Evolutionary conservation across 306 rosid genomes (phyloP).

Genomic region (Elaeagnus macrophylla): DNA sequence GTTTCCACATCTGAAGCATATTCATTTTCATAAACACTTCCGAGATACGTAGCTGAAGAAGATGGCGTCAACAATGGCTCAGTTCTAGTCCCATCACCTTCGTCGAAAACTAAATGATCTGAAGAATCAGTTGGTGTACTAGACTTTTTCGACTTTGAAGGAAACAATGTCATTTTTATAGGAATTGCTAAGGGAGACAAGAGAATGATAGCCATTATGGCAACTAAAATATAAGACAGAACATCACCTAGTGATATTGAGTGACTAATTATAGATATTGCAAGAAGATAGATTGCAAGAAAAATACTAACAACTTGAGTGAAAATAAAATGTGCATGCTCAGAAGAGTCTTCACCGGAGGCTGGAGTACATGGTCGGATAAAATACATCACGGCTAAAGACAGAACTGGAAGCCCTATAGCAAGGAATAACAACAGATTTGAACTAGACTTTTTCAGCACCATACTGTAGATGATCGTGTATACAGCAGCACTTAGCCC

Average conservation of each 20-base stretch:
- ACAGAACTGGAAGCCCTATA: slow-evolving; percentile 45
- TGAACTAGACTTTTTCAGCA: slow-evolving; percentile 43
- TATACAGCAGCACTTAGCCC: slow-evolving; percentile 79
- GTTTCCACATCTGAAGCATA: slow-evolving; percentile 52
- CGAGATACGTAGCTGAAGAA: slow-evolving; percentile 46
- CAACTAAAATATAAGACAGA: slow-evolving; percentile 43
- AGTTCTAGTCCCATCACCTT: slow-evolving; percentile 21
- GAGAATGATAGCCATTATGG: slow-evolving; percentile 53
- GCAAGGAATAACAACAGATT: slow-evolving; percentile 54
- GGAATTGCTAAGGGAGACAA: slow-evolving; percentile 70
- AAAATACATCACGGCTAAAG: slow-evolving; percentile 61
- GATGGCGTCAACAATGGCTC: slow-evolving; percentile 59
- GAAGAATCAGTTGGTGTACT: slow-evolving; percentile 34
- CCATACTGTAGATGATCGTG: slow-evolving; percentile 48
- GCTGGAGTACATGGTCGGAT: slow-evolving; percentile 70
- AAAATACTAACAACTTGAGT: slow-evolving; percentile 62
- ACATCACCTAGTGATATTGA: slow-evolving; percentile 32
- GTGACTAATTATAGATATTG: slow-evolving; percentile 29
- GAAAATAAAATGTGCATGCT: slow-evolving; percentile 54
- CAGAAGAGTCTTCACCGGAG: slow-evolving; percentile 76
- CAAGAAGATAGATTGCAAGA: slow-evolving; percentile 57
- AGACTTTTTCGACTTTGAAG: slow-evolving; percentile 22
- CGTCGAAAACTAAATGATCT: slow-evolving; percentile 24
- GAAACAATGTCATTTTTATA: slow-evolving; percentile 67
- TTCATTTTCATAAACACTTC: slow-evolving; percentile 42